phyloP scores from a whole-genome alignment of 805 yeast species.

The Clavispora fructus region DNA sequence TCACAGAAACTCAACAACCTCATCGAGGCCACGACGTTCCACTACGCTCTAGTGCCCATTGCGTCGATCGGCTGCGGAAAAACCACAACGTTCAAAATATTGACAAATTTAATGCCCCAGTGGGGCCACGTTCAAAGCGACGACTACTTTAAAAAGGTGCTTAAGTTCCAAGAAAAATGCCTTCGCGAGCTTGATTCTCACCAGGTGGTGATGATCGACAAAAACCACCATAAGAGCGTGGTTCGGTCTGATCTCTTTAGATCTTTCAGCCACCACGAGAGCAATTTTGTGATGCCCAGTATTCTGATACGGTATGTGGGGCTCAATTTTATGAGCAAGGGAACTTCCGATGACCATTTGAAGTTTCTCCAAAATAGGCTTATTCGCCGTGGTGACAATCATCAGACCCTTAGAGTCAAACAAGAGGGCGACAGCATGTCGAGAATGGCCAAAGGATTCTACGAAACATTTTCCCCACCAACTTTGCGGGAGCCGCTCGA shows the following conservation, averaged over 20 bases:
- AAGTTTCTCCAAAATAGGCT: slow-evolving; percentile 57
- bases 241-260: slow-evolving; percentile 67
- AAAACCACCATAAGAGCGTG: slow-evolving; percentile 69
- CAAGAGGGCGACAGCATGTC: slow-evolving; percentile 46
- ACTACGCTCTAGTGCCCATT: slow-evolving; percentile 67
- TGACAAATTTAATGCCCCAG: slow-evolving; percentile 48
- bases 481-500: not conserved
- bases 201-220: slow-evolving; percentile 65
- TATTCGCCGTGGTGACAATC: slow-evolving; percentile 71
- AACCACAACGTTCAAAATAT: slow-evolving; percentile 68
- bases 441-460: slow-evolving; percentile 68
- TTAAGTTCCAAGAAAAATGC: slow-evolving; percentile 44
- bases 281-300: slow-evolving; percentile 33
- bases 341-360: slow-evolving; percentile 34
- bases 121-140: slow-evolving; percentile 86
- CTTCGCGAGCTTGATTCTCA: slow-evolving; percentile 29
- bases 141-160: slow-evolving; percentile 46
- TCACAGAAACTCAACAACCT: slow-evolving; percentile 11
- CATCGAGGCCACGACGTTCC: slow-evolving; percentile 18
- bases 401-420: slow-evolving; percentile 67
- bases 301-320: slow-evolving; percentile 56
- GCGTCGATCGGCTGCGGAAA: slow-evolving; percentile 95
- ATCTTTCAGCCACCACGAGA: slow-evolving; percentile 42
- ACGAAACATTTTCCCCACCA: slow-evolving; percentile 61
- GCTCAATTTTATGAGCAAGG: slow-evolving; percentile 53